A percentile compares a stretch with the other conserved stretches of the same genome.
Conservation (phyloP, 306 rosid genomes). For the Biancaea sappan region DNA sequence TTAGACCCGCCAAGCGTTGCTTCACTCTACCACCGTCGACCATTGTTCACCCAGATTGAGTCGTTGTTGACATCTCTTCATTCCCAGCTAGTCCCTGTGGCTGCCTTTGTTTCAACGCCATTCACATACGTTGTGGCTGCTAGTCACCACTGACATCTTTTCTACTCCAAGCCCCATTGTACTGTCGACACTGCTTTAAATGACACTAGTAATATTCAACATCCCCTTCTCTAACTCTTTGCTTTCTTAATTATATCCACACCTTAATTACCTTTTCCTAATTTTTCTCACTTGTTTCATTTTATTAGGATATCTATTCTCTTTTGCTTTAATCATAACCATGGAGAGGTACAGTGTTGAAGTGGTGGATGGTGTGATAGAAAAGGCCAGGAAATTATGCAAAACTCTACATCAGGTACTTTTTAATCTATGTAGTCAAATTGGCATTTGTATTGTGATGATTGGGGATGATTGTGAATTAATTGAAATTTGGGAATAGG, state of each 20-base stretch:
- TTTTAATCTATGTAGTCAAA: neutral
- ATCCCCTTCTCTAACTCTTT: neutral
- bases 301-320: conserved; percentile 67
- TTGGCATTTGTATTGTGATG: neutral
- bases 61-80: too few species aligned
- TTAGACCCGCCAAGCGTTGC: too few species aligned
- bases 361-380: conserved; percentile 56
- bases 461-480: neutral
- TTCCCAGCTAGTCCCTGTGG: too few species aligned
- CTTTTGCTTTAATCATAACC: conserved; percentile 55
- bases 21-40: too few species aligned
- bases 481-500: neutral
- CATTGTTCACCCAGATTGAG: too few species aligned
- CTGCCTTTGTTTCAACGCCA: too few species aligned
- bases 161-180: conserved; percentile 66
- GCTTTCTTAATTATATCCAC: neutral
- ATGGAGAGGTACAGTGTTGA: conserved; percentile 57
- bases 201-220: conserved; percentile 57
- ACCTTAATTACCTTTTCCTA: neutral
- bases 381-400: conserved; percentile 68
- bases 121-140: too few species aligned
- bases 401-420: conserved; percentile 50
- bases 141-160: too few species aligned
- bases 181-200: conserved; percentile 53
- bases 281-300: neutral